A percentile compares a stretch with the other conserved stretches of the same genome.
These are phyloP conservation scores for Pythium chondricola DNA, from an alignment of 352 stramenopile genomes.

Conservation along the genomic window DNA sequence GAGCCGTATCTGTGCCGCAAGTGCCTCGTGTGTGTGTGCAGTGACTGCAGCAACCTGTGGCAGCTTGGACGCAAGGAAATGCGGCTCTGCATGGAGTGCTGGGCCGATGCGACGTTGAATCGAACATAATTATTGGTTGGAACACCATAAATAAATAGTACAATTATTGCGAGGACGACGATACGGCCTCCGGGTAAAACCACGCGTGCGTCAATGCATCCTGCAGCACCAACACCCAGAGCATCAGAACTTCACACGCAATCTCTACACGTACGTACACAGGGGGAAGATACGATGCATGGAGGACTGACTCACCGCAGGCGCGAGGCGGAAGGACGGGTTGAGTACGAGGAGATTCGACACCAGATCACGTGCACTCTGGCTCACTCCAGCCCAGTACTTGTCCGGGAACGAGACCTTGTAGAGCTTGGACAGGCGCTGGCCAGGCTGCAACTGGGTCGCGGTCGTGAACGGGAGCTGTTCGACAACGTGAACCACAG, in stretches of 20 bases:
- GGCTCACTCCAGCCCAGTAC: slow-evolving; percentile 68
- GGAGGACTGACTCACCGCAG: slow-evolving; percentile 14
- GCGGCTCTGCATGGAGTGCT: slow-evolving; percentile 20
- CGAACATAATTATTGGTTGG: too few species aligned
- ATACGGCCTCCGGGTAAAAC: slow-evolving; percentile 21
- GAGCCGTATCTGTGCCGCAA: slow-evolving; percentile 15
- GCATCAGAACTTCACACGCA: too few species aligned
- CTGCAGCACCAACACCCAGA: slow-evolving; percentile 3
- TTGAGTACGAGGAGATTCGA: slow-evolving; percentile 56
- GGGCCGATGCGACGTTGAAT: slow-evolving; percentile 15
- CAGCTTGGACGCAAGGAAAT: slow-evolving; percentile 12
- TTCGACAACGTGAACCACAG: not conserved
- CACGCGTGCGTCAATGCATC: slow-evolving; percentile 54
- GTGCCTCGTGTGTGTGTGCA: slow-evolving; percentile 13
- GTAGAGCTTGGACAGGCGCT: slow-evolving; percentile 59
- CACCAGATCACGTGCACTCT: slow-evolving; percentile 50
- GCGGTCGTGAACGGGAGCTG: slow-evolving; percentile 60
- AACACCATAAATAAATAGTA: not conserved
- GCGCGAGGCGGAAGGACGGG: slow-evolving; percentile 38
- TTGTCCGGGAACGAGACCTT: slow-evolving; percentile 64
- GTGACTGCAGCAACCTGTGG: slow-evolving; percentile 16
- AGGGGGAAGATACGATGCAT: not conserved
- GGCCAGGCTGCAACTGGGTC: slow-evolving; percentile 47
- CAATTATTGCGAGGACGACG: slow-evolving; percentile 1
- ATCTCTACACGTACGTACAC: not conserved